Conservation (phyloP, 208 protist species). For the Acanthamoeba royreba region DNA sequence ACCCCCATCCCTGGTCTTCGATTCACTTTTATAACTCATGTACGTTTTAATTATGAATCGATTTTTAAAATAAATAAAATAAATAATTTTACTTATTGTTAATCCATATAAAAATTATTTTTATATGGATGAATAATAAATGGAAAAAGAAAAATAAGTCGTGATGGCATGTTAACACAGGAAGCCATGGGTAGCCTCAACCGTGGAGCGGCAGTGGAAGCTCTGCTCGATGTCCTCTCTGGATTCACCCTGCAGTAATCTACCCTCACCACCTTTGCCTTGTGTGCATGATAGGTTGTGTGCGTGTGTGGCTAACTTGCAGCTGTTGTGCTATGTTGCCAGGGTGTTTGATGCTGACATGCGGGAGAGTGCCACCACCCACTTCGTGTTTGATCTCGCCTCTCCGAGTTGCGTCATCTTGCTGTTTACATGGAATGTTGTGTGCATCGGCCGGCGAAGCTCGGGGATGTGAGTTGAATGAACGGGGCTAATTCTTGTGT, state of each 20-base stretch:
- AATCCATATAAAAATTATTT: neutral
- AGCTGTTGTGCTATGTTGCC: neutral
- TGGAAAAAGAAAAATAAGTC: neutral
- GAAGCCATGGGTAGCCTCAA: neutral
- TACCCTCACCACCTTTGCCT: too few relatives aligned
- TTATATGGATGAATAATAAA: neutral
- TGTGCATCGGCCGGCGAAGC: neutral
- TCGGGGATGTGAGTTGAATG: neutral
- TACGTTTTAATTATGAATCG: neutral
- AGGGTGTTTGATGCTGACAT: slow-evolving; percentile 4
- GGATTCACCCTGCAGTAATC: neutral
- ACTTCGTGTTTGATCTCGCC: neutral
- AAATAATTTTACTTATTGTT: too few relatives aligned
- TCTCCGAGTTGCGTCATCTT: neutral
- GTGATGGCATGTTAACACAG: neutral
- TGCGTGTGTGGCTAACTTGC: neutral
- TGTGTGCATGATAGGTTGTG: neutral
- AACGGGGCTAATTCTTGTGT: neutral
- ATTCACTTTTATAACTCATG: neutral
- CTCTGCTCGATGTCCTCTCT: neutral
- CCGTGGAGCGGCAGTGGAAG: neutral
- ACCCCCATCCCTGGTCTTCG: neutral
- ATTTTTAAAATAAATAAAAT: neutral
- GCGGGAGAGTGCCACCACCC: slow-evolving; percentile 3
- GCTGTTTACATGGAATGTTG: too few relatives aligned